Base-by-base conservation (phyloP, 345 rosid genomes). In the Sisymbrium altissimum region DNA sequence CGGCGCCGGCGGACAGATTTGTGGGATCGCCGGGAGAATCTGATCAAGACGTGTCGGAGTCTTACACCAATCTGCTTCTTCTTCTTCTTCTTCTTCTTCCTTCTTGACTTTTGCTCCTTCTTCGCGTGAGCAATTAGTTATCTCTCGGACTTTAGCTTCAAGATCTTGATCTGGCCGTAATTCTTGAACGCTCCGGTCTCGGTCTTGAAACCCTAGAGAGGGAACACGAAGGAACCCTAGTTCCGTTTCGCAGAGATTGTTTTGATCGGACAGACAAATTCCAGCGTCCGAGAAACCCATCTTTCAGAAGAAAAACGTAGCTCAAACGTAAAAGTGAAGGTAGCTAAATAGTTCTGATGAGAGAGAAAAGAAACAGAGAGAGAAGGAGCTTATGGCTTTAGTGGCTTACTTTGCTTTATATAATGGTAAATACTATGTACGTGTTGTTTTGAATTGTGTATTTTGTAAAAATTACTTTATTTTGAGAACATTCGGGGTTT, bases 1-100 rank as follows among this genome's bases (percentile, higher is more conserved):
- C 45, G 97, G 97, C 21, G 97, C 89, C 54, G 93, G 90, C 4
- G 97, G 97, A 35, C 97, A 89, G 27, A 66, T 33, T 12, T 58
- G 72, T 21, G 78, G 74, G 14, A 75, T 7, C 23, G 17, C 57
- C 3, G 87, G 88, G 0, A 89, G 58, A 76, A 74, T 84, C 36
- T 78, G 81, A 29, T 82, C 88, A 49, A 45, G 49, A 39, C 86
- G 86, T 33, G 82, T 88, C 32, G 97, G 93, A 67, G 93, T 89
- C 83, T 81, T 76, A 15, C 76, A 76, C 0, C 17, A 64, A 70
- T 70, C 17, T 54, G 55, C 75, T 19, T 76, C 79, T 30, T 76
- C 78, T 36, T 56, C 18, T 39, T 49, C 71, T 43, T 75, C 62
- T 3, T 49, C 71, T 43, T 75, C 68, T 3, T 15, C 48, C 33